phyloP scores from a whole-genome alignment of 306 rosid species.

The Cicer yamashitae region DNA sequence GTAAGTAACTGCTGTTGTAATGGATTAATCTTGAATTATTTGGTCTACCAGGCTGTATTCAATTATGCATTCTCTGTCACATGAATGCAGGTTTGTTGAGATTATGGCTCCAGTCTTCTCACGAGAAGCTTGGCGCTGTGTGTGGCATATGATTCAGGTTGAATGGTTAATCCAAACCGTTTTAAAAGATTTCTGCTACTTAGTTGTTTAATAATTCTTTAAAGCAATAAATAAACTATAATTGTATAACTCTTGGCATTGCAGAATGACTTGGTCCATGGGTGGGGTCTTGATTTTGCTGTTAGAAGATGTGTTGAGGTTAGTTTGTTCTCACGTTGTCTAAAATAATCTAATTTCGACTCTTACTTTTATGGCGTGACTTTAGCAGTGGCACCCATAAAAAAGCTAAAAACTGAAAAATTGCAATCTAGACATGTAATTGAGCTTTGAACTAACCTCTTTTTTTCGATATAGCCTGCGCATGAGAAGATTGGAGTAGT shows the following conservation, averaged over 20 bases:
- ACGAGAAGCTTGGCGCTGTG: conserved; percentile 99
- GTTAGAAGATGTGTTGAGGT: conserved; percentile 96
- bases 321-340: conserved; percentile 40
- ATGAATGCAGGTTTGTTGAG: conserved; percentile 79
- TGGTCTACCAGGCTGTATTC: conserved; percentile 4
- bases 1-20: conserved; percentile 58
- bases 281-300: conserved; percentile 99
- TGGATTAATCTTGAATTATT: conserved; percentile 30
- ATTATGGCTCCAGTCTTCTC: conserved; percentile 99
- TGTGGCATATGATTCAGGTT: conserved; percentile 99
- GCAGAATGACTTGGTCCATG: conserved; percentile 98
- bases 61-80: conserved; percentile 16
- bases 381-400: conserved; percentile 10
- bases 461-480: conserved; percentile 69
- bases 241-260: conserved; percentile 32
- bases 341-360: not conserved
- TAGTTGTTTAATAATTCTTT: conserved; percentile 21
- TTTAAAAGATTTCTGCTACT: not conserved
- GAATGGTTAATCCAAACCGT: conserved; percentile 50
- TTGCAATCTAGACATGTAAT: conserved; percentile 15
- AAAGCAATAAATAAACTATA: conserved; percentile 8
- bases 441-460: conserved; percentile 19
- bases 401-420: conserved; percentile 1
- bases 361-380: not conserved
- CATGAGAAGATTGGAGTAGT: conserved; percentile 99